phyloP scores from a whole-genome alignment of 2,329 filamentous ascomycete species.

The Ramularia collo-cygni region DNA sequence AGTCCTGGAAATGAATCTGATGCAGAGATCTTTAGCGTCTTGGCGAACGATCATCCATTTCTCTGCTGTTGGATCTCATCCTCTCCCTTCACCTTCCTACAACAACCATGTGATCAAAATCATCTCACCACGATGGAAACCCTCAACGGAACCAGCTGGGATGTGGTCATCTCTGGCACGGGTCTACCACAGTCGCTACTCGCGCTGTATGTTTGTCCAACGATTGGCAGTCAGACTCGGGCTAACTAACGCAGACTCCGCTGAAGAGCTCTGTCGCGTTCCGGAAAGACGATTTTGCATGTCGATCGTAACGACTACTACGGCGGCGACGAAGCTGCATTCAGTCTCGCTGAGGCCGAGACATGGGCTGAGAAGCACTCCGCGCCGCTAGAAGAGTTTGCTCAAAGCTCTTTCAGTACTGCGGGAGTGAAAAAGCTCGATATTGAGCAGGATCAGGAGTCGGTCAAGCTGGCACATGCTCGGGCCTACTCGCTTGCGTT shows the following conservation, averaged over 20 bases:
- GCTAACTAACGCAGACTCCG: constrained; percentile 62
- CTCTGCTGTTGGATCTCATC: constrained; percentile 1
- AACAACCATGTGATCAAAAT: constrained; percentile 6
- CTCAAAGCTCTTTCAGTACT: constrained; percentile 20
- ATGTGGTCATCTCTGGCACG: constrained; percentile 48
- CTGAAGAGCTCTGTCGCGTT: constrained; percentile 81
- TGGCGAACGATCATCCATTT: neutral
- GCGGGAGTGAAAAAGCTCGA: constrained; percentile 30
- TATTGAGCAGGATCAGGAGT: constrained; percentile 14
- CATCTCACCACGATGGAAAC: constrained; percentile 37
- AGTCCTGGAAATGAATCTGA: constrained; percentile 1
- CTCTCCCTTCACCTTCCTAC: neutral
- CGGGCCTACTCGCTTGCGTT: constrained; percentile 77
- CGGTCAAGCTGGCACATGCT: constrained; percentile 48
- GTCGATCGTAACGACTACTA: constrained; percentile 85
- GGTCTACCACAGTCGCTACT: constrained; percentile 48
- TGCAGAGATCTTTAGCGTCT: constrained; percentile 6
- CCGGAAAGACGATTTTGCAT: constrained; percentile 84
- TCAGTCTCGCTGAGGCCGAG: constrained; percentile 75
- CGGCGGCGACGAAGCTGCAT: constrained; percentile 75
- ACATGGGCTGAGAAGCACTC: constrained; percentile 55
- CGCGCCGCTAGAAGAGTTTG: neutral
- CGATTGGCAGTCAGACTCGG: constrained; percentile 15
- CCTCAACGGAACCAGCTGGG: constrained; percentile 45
- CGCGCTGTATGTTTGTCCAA: constrained; percentile 41